phyloP scores from a whole-genome alignment of 176 grass and related monocot genomes.

The Canna indica region DNA sequence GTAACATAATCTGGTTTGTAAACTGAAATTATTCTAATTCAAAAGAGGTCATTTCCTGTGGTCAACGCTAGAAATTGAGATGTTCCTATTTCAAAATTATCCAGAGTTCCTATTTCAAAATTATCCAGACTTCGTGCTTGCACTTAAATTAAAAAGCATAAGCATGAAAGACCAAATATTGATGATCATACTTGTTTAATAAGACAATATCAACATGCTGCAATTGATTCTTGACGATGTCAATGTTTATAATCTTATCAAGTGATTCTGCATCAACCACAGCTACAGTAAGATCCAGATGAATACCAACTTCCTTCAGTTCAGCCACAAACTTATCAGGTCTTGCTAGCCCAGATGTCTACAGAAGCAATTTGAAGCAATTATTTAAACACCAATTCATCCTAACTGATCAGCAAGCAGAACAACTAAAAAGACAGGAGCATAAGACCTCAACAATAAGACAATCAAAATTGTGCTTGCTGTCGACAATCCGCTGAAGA shows the following conservation, averaged over 20 bases:
- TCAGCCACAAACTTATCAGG: slow-evolving; percentile 21
- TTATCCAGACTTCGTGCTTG: not conserved
- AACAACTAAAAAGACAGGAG: not conserved
- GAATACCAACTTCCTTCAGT: slow-evolving; percentile 17
- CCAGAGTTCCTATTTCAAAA: not conserved
- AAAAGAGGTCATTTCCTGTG: not conserved
- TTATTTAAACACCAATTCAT: not conserved
- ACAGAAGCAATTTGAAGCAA: slow-evolving; percentile 6
- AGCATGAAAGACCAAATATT: not conserved
- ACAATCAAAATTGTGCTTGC: slow-evolving; percentile 23
- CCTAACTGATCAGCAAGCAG: not conserved
- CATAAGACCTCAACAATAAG: slow-evolving; percentile 12
- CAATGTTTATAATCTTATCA: slow-evolving; percentile 13
- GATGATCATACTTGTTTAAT: slow-evolving; percentile 14
- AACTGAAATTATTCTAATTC: not conserved
- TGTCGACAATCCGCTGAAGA: slow-evolving; percentile 12
- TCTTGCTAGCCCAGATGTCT: slow-evolving; percentile 17
- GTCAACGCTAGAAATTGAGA: not conserved
- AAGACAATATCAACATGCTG: slow-evolving; percentile 16
- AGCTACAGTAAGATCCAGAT: slow-evolving; percentile 18
- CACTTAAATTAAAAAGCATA: not conserved
- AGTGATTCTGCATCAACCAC: slow-evolving; percentile 20
- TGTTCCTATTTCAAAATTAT: not conserved
- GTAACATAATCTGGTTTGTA: not conserved
- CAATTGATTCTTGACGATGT: slow-evolving; percentile 12